Percentiles rank a stretch among this genome's conserved stretches.
Evolutionary conservation across 129 eudicot species (phyloP).

Genomic region (Scalesia atractyloides): DNA sequence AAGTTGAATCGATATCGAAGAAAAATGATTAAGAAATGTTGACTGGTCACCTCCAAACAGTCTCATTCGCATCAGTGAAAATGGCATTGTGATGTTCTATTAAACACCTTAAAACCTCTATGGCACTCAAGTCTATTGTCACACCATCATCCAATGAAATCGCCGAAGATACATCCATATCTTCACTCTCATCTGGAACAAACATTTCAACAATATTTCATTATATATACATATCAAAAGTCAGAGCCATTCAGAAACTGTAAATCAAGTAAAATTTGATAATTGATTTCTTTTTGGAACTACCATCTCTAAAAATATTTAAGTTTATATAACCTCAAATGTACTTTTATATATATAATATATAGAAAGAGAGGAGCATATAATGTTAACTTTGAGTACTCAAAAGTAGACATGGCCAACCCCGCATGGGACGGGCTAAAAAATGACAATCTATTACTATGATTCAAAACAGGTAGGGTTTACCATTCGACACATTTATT

Average conservation of each 20-base stretch:
- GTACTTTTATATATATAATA: too few species aligned
- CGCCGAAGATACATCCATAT: conserved; percentile 69
- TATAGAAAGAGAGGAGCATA: too few species aligned
- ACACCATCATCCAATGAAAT: conserved; percentile 85
- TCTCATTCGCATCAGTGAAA: conserved; percentile 88
- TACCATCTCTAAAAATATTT: not conserved
- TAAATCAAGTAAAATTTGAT: not conserved
- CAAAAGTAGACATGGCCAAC: not conserved
- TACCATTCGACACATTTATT: too few species aligned
- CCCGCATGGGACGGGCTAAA: too few species aligned
- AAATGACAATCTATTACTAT: too few species aligned
- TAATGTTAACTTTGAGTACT: not conserved
- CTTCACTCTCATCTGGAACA: conserved; percentile 65
- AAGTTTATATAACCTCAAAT: too few species aligned
- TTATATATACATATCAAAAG: not conserved
- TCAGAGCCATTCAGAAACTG: not conserved
- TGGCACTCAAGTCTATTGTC: conserved; percentile 68
- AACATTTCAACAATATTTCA: not conserved
- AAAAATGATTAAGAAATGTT: not conserved
- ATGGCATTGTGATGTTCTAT: conserved; percentile 89
- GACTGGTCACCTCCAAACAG: conserved; percentile 72
- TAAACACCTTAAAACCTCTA: conserved; percentile 84
- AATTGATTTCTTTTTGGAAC: not conserved
- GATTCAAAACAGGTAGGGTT: too few species aligned
- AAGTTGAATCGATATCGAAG: conserved; percentile 14